Percentiles rank a stretch among this genome's conserved stretches.
Conservation (phyloP, 2,329 filamentous ascomycete species). For the Colletotrichum spaethianum region DNA sequence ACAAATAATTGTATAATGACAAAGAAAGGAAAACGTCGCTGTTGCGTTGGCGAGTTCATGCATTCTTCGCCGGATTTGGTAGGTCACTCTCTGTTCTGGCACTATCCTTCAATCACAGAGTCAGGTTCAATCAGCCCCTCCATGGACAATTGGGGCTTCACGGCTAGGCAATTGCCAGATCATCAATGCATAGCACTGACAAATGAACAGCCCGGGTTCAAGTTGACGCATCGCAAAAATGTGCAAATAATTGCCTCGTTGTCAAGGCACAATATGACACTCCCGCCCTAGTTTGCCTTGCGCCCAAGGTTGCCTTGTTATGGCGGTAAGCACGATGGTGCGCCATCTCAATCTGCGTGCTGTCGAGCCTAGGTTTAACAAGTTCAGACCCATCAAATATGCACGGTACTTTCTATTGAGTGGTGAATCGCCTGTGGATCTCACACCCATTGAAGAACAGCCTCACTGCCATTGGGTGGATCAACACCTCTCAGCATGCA, state of each 20-base stretch:
- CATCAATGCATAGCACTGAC: not conserved
- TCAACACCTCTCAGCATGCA: constrained; percentile 12
- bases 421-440: not conserved
- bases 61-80: no score
- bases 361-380: not conserved
- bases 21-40: no score
- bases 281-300: not conserved
- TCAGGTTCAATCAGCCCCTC: not conserved
- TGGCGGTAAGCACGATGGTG: not conserved
- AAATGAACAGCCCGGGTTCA: not conserved
- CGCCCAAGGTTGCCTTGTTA: not conserved
- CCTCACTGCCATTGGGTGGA: constrained; percentile 3
- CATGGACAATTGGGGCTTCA: no score
- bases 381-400: not conserved
- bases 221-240: not conserved
- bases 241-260: not conserved
- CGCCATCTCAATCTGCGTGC: not conserved
- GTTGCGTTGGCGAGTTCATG: no score
- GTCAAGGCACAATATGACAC: not conserved
- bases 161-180: not conserved
- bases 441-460: not conserved
- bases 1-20: no score
- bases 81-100: not conserved
- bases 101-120: no score
- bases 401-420: constrained; percentile 24